Evolutionary conservation across 352 stramenopile species (phyloP).

Genomic region (Pythium sukuiense): DNA sequence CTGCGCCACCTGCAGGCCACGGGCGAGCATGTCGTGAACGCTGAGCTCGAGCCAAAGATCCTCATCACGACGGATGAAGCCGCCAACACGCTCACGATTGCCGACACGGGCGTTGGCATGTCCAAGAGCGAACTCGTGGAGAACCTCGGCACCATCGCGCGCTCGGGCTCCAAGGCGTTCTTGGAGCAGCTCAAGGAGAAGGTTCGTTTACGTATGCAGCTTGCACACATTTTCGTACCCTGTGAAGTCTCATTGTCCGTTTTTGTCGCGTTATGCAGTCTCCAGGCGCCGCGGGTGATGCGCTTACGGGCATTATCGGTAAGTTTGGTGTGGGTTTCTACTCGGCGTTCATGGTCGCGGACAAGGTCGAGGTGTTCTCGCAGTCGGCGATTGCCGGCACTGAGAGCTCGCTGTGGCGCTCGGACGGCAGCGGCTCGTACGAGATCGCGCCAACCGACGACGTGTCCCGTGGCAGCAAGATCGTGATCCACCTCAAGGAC

Average conservation of each 20-base stretch:
- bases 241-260: too few relatives aligned
- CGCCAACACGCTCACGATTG: slow-evolving; percentile 96
- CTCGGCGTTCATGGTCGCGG: slow-evolving; percentile 98
- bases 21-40: slow-evolving; percentile 62
- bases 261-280: too few relatives aligned
- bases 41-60: slow-evolving; percentile 95
- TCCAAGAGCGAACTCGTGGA: slow-evolving; percentile 95
- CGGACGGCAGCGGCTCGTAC: slow-evolving; percentile 82
- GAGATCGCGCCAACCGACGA: slow-evolving; percentile 69
- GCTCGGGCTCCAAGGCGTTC: slow-evolving; percentile 97
- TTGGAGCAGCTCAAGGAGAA: slow-evolving; percentile 91
- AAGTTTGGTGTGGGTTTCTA: slow-evolving; percentile 99
- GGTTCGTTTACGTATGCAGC: slow-evolving; percentile 18
- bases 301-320: slow-evolving; percentile 95
- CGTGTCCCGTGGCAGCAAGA: slow-evolving; percentile 92
- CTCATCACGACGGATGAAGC: slow-evolving; percentile 95
- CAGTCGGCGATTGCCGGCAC: slow-evolving; percentile 63
- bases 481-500: slow-evolving; percentile 98
- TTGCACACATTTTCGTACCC: too few relatives aligned
- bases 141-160: slow-evolving; percentile 99
- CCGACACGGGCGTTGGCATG: slow-evolving; percentile 99
- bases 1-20: slow-evolving; percentile 92
- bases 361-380: slow-evolving; percentile 94
- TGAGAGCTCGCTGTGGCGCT: slow-evolving; percentile 68
- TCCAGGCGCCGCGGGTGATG: slow-evolving; percentile 62